A percentile compares a stretch with the other conserved stretches of the same genome.
Conservation (phyloP, 75 land plant species). For the Cryptomeria japonica region DNA sequence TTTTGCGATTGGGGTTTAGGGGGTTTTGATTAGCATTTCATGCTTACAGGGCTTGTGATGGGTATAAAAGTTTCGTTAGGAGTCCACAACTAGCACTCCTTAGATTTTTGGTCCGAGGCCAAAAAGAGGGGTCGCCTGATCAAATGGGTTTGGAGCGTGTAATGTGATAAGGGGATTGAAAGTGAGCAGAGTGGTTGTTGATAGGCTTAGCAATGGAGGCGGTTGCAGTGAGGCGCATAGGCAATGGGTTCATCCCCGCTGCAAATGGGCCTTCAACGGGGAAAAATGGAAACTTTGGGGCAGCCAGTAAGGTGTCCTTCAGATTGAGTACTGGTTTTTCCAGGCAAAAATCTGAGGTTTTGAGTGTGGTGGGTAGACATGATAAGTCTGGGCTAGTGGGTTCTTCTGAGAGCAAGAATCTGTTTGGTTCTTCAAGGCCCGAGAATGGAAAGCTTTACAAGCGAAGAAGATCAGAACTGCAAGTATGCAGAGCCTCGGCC, state of each 20-base stretch:
- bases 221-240: neutral
- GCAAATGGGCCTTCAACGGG: neutral
- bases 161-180: neutral
- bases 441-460: neutral
- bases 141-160: neutral
- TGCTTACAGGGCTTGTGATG: neutral
- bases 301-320: neutral
- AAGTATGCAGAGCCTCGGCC: conserved; percentile 45
- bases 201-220: neutral
- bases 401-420: neutral
- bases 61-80: neutral
- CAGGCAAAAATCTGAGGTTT: neutral
- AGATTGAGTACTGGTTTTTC: neutral
- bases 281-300: neutral
- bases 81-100: neutral
- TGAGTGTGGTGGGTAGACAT: neutral
- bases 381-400: neutral
- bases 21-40: neutral
- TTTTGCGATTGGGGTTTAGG: too few species aligned
- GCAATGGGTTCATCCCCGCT: neutral
- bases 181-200: neutral
- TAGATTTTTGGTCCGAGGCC: neutral
- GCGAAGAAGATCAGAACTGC: neutral
- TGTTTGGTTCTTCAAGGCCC: neutral
- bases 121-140: neutral